Percentiles rank a stretch among this genome's conserved stretches.
Conservation (phyloP, 768 basidiomycete genomes). For the Tricholoma sp. region DNA sequence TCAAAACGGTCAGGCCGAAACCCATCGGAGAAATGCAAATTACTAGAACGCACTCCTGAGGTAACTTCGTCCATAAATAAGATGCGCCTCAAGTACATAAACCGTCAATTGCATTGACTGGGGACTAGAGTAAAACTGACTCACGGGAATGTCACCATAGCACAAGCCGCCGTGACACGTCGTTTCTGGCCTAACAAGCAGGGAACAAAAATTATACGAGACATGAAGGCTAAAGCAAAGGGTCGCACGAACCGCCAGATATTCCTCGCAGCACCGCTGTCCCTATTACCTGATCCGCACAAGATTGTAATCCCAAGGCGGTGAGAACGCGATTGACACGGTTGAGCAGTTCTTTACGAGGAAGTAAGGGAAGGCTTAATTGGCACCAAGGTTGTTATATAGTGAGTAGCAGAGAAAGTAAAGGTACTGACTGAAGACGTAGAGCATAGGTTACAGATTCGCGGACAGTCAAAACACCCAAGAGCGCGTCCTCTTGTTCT, state of each 20-base stretch:
- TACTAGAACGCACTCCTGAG: constrained; percentile 32
- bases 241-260: constrained; percentile 39
- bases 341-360: constrained; percentile 27
- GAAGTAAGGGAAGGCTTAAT: constrained; percentile 30
- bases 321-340: constrained; percentile 41
- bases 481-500: constrained; percentile 56
- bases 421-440: constrained; percentile 35
- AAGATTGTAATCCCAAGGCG: constrained; percentile 42
- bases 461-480: constrained; percentile 53
- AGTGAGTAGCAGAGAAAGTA: neutral
- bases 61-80: constrained; percentile 63
- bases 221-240: neutral
- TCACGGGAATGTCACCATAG: constrained; percentile 53
- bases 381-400: neutral
- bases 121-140: constrained; percentile 6
- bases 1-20: neutral
- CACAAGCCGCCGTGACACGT: constrained; percentile 54
- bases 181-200: constrained; percentile 49
- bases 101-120: neutral
- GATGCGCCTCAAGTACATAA: constrained; percentile 32
- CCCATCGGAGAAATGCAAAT: neutral
- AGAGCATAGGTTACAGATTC: constrained; percentile 52
- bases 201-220: neutral
- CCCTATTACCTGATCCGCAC: constrained; percentile 49
- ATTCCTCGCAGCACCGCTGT: constrained; percentile 56